Percentiles rank a stretch among this genome's conserved stretches.
phyloP scores from a whole-genome alignment of 2,329 filamentous ascomycete species.

The Ilyonectria sp. region DNA sequence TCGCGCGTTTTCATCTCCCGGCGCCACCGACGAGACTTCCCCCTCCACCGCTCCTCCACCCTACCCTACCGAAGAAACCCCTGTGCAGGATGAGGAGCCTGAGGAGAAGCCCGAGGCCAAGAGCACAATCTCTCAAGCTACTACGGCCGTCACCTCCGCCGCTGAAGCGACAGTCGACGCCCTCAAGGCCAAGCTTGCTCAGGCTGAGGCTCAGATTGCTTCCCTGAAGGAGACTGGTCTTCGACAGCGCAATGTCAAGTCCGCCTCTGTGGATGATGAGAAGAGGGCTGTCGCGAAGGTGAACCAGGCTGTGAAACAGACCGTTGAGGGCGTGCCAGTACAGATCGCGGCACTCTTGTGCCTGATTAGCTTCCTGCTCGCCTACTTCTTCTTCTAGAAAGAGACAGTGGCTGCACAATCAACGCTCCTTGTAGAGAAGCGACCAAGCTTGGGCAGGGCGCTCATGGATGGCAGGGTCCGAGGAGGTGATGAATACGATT shows the following conservation, averaged over 20 bases:
- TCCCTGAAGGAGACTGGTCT: constrained; percentile 81
- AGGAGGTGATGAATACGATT: constrained; percentile 13
- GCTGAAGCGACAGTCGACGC: constrained; percentile 67
- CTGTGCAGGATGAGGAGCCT: constrained; percentile 48
- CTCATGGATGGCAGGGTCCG: constrained; percentile 15
- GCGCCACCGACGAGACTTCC: constrained; percentile 51
- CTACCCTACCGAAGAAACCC: constrained; percentile 53
- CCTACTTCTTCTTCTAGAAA: constrained; percentile 93
- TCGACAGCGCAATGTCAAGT: constrained; percentile 82
- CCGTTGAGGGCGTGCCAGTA: constrained; percentile 84
- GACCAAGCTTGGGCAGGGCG: constrained; percentile 3
- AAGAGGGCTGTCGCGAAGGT: constrained; percentile 65
- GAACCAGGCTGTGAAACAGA: constrained; percentile 70
- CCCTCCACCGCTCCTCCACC: constrained; percentile 52
- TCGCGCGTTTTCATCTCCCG: constrained; percentile 63
- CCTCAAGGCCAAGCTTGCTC: constrained; percentile 79
- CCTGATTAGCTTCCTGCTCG: constrained; percentile 91
- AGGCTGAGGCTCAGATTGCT: constrained; percentile 82
- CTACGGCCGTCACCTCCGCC: constrained; percentile 64
- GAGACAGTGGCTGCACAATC: constrained; percentile 13
- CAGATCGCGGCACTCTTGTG: constrained; percentile 88
- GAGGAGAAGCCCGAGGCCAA: constrained; percentile 49
- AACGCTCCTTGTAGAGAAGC: constrained; percentile 12
- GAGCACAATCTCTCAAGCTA: constrained; percentile 55
- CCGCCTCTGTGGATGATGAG: constrained; percentile 62